These are phyloP conservation scores for Rhynchospora pubera DNA, from an alignment of 176 grass and related monocot species.

Conservation along the genomic window DNA sequence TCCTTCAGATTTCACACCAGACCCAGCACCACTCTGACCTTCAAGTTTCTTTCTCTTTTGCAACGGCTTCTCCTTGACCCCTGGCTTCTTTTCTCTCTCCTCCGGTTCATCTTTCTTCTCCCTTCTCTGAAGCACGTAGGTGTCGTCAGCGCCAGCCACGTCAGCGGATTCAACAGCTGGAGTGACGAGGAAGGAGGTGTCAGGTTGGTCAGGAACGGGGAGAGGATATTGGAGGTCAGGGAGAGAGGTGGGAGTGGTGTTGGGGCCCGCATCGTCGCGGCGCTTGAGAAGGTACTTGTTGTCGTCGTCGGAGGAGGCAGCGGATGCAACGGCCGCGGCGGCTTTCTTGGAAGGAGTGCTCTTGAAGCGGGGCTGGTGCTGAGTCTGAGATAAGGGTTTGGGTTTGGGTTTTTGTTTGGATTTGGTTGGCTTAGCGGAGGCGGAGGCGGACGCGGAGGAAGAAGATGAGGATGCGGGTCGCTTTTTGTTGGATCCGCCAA, in stretches of 20 bases:
- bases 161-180: conserved; percentile 26
- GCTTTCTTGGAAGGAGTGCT: conserved; percentile 20
- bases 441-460: background rate
- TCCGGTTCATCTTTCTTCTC: background rate
- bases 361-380: conserved; percentile 21
- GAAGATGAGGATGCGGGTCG: conserved; percentile 4
- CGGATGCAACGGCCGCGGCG: conserved; percentile 22
- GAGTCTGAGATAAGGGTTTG: conserved; percentile 1
- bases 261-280: conserved; percentile 38
- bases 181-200: conserved; percentile 33
- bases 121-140: conserved; percentile 34
- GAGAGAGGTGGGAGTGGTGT: conserved; percentile 8
- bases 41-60: conserved; percentile 45
- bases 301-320: conserved; percentile 43
- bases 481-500: conserved; percentile 7
- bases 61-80: conserved; percentile 30
- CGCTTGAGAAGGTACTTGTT: conserved; percentile 92
- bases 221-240: conserved; percentile 24
- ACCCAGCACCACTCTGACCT: conserved; percentile 3
- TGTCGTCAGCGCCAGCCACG: background rate
- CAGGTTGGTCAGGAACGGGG: background rate
- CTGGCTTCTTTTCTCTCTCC: conserved; percentile 28
- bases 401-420: conserved; percentile 17
- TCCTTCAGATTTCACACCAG: background rate
- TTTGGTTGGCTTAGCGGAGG: conserved; percentile 1